These are phyloP conservation scores for Trypanosoma vivax DNA, from an alignment of 208 protist genomes.

Conservation along the genomic window DNA sequence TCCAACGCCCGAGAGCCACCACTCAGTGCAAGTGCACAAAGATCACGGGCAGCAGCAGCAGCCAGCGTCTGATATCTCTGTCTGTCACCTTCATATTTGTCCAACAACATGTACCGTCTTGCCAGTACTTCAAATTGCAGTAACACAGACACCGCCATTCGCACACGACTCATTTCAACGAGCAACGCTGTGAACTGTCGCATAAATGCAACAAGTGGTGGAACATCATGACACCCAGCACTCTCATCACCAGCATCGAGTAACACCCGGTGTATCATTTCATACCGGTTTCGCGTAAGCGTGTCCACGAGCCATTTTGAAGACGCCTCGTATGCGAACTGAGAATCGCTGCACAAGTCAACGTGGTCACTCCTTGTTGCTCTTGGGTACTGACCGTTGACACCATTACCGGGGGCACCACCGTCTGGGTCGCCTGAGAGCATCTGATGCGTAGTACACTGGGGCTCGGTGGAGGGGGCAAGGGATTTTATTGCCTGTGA, in stretches of 20 bases:
- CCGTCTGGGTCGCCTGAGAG: too few relatives aligned
- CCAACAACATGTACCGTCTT: slow-evolving; percentile 1
- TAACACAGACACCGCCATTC: slow-evolving; percentile 11
- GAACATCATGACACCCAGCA: background rate
- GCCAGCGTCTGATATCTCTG: background rate
- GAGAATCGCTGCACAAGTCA: slow-evolving; percentile 5
- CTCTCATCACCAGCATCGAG: too few relatives aligned
- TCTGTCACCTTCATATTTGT: background rate
- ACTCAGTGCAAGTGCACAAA: slow-evolving; percentile 9
- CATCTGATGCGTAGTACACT: background rate
- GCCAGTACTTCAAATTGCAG: slow-evolving; percentile 19
- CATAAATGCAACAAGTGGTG: background rate
- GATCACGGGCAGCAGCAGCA: slow-evolving; percentile 3
- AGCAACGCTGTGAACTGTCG: background rate
- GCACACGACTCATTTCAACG: slow-evolving; percentile 19
- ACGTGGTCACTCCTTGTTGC: too few relatives aligned
- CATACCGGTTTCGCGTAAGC: background rate
- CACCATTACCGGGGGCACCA: background rate
- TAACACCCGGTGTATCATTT: too few relatives aligned
- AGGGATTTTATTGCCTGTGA: too few relatives aligned
- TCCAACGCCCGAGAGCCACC: slow-evolving; percentile 12
- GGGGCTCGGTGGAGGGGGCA: background rate
- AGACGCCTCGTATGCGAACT: slow-evolving; percentile 14
- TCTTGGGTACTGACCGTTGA: background rate
- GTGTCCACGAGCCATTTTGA: slow-evolving; percentile 1